phyloP scores from a whole-genome alignment of 495 filamentous ascomycete genomes.

The Poronia punctata region DNA sequence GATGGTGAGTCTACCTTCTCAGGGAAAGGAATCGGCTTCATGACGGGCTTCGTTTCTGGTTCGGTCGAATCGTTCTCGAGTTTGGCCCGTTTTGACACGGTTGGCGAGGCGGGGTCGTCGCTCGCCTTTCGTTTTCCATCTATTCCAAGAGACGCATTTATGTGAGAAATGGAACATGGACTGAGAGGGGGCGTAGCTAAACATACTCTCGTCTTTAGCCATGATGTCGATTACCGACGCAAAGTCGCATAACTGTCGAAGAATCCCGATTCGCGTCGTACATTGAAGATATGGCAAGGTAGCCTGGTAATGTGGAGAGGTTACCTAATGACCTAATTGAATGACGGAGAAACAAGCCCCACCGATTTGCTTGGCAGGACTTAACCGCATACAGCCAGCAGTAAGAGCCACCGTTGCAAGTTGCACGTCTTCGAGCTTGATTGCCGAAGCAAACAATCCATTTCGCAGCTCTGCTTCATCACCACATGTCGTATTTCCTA shows the following conservation, averaged over 20 bases:
- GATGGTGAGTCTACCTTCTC: slow-evolving; percentile 54
- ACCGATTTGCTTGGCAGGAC: no score
- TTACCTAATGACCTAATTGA: no score
- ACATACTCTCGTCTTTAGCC: slow-evolving; percentile 45
- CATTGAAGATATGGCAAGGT: no score
- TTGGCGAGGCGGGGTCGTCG: slow-evolving; percentile 57
- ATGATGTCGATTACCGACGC: slow-evolving; percentile 20
- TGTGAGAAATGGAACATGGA: slow-evolving; percentile 6
- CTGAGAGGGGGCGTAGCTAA: not conserved
- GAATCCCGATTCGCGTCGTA: no score
- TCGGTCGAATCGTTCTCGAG: slow-evolving; percentile 50
- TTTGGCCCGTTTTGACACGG: slow-evolving; percentile 58
- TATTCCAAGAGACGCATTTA: slow-evolving; percentile 17
- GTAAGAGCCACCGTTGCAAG: slow-evolving; percentile 10
- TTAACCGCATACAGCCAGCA: no score
- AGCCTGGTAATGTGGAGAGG: no score
- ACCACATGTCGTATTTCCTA: no score
- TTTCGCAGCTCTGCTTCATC: no score
- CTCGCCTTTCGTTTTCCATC: slow-evolving; percentile 72
- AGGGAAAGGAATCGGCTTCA: slow-evolving; percentile 66
- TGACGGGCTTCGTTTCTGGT: slow-evolving; percentile 42
- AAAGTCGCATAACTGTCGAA: no score
- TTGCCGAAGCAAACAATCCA: no score
- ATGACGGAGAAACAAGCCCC: no score
- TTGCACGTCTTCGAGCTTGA: no score